phyloP scores from a whole-genome alignment of 2,329 filamentous ascomycete genomes.

The Penicillium sp. region DNA sequence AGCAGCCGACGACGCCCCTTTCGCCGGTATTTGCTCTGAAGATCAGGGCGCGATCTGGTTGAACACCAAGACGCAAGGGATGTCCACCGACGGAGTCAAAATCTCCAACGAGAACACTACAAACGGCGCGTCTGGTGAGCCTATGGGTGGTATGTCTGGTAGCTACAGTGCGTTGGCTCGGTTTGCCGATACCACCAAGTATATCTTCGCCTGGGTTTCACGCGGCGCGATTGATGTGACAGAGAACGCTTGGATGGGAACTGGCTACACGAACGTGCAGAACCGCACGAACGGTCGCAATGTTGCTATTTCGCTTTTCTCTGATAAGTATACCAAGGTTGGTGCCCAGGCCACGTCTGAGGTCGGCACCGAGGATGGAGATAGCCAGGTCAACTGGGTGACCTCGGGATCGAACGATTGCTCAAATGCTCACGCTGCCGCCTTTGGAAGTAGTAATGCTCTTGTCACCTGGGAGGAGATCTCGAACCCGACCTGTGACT shows the following conservation, averaged over 20 bases:
- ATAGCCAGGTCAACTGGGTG: conserved; percentile 61
- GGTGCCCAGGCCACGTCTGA: conserved; percentile 54
- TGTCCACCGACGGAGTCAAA: conserved; percentile 54
- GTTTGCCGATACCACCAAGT: conserved; percentile 51
- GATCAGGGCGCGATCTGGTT: conserved; percentile 65
- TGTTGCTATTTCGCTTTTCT: conserved; percentile 57
- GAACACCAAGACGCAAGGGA: conserved; percentile 59
- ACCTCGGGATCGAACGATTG: conserved; percentile 53
- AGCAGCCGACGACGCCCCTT: conserved; percentile 57
- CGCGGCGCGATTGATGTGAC: conserved; percentile 57
- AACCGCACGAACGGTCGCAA: conserved; percentile 60
- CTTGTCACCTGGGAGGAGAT: conserved; percentile 63
- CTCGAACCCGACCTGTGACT: conserved; percentile 53
- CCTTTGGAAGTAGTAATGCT: conserved; percentile 53
- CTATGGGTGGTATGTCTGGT: conserved; percentile 63
- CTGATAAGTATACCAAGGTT: conserved; percentile 57
- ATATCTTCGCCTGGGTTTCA: conserved; percentile 64
- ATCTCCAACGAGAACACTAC: conserved; percentile 62
- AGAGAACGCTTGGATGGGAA: conserved; percentile 58
- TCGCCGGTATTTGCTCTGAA: conserved; percentile 59
- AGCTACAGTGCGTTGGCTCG: conserved; percentile 59
- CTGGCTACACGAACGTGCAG: conserved; percentile 52
- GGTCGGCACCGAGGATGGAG: conserved; percentile 54
- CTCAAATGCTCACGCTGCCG: conserved; percentile 58
- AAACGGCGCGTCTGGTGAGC: conserved; percentile 58